Conservation (phyloP, 78 protist genomes). For the Dictyostelium brefeldianum region DNA sequence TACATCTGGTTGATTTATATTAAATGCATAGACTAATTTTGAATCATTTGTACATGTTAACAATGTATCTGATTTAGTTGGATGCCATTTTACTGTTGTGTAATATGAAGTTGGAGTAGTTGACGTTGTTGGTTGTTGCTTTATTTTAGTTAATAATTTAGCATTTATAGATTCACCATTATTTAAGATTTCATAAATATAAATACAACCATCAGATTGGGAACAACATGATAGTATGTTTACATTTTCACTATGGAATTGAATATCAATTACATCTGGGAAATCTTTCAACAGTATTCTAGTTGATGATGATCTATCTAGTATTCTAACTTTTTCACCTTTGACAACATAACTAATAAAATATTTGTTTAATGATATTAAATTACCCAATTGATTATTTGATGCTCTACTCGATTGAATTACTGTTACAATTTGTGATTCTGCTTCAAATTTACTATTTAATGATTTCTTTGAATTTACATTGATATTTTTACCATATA, state of each 20-base stretch:
- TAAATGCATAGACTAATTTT: background rate
- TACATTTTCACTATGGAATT: conserved; percentile 49
- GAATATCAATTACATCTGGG: conserved; percentile 31
- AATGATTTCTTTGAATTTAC: conserved; percentile 14
- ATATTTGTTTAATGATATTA: conserved; percentile 31
- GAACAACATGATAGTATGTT: conserved; percentile 24
- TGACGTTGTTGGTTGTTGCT: background rate
- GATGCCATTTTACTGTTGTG: conserved; percentile 31
- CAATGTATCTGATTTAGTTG: background rate
- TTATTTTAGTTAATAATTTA: conserved; percentile 1
- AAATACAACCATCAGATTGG: background rate
- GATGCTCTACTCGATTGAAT: conserved; percentile 12
- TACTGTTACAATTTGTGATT: conserved; percentile 51
- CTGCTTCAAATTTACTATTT: conserved; percentile 12
- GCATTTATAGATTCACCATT: background rate
- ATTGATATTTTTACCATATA: conserved; percentile 52
- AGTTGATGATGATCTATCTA: conserved; percentile 29
- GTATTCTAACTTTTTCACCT: conserved; percentile 65
- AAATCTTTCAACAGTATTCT: conserved; percentile 36
- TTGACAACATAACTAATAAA: conserved; percentile 46
- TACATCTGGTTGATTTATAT: background rate
- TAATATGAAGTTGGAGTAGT: background rate
- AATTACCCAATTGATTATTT: conserved; percentile 22
- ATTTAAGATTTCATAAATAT: conserved; percentile 17
- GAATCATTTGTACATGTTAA: conserved; percentile 22